phyloP scores from a whole-genome alignment of 148 eudicot genomes.

The Diospyros lotus region DNA sequence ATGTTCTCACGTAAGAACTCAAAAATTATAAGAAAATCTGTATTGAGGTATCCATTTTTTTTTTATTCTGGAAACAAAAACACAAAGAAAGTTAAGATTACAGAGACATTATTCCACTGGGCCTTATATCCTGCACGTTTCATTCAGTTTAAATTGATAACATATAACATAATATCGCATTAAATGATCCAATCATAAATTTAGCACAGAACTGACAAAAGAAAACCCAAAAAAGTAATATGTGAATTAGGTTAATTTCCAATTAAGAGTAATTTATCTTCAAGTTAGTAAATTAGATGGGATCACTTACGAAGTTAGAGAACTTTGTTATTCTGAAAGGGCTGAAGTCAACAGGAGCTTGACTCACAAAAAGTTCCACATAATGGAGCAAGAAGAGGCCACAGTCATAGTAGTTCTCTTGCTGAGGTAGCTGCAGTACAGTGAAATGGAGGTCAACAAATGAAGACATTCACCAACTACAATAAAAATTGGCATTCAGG shows the following conservation, averaged over 20 bases:
- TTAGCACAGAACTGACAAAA: background rate
- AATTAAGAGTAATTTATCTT: background rate
- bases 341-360: slow-evolving; percentile 46
- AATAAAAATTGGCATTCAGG: background rate
- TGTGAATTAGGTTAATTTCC: background rate
- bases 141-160: no score
- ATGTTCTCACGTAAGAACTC: no score
- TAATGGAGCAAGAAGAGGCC: slow-evolving; percentile 96
- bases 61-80: no score
- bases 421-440: slow-evolving; percentile 80
- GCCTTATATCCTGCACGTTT: no score
- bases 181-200: background rate
- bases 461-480: background rate
- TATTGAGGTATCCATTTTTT: no score
- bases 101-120: no score
- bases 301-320: slow-evolving; percentile 57
- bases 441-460: slow-evolving; percentile 7
- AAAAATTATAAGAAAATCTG: no score
- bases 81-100: no score
- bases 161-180: background rate
- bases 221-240: background rate
- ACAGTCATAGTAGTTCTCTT: slow-evolving; percentile 72
- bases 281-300: background rate
- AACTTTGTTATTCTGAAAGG: slow-evolving; percentile 33
- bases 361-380: slow-evolving; percentile 65